phyloP scores from a whole-genome alignment of 169 alveolate genomes.

The Gregarina niphandrodes region DNA sequence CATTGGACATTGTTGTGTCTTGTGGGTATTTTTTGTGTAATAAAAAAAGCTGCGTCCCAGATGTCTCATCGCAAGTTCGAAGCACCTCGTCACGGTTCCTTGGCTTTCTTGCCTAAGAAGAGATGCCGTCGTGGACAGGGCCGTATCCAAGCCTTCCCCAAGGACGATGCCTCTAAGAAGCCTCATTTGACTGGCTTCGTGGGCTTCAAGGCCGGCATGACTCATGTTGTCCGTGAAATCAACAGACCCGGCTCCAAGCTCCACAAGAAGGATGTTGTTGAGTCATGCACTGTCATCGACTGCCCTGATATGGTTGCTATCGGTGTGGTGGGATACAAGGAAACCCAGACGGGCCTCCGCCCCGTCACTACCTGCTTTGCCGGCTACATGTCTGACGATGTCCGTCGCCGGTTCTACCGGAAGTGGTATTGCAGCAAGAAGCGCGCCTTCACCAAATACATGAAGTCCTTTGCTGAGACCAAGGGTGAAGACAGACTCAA shows the following conservation, averaged over 20 bases:
- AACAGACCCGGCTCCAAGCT: conserved; percentile 90
- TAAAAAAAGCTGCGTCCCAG: too few species aligned
- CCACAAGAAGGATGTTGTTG: conserved; percentile 95
- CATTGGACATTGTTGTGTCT: too few species aligned
- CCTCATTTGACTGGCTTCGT: conserved; percentile 95
- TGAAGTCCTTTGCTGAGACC: conserved; percentile 54
- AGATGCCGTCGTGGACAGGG: conserved; percentile 66
- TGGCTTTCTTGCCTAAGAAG: conserved; percentile 95
- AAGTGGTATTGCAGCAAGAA: conserved; percentile 82
- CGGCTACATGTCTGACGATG: conserved; percentile 81
- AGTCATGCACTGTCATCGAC: conserved; percentile 95
- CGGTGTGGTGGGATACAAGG: conserved; percentile 96
- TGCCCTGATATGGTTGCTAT: conserved; percentile 94
- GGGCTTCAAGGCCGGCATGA: conserved; percentile 99
- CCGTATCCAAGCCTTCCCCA: conserved; percentile 74
- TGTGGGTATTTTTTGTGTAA: too few species aligned
- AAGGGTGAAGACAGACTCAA: conserved; percentile 67
- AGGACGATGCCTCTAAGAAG: conserved; percentile 75
- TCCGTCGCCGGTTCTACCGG: conserved; percentile 93
- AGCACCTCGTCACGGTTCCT: conserved; percentile 95
- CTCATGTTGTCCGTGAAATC: conserved; percentile 94
- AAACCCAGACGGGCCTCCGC: conserved; percentile 95
- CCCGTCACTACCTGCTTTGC: conserved; percentile 96
- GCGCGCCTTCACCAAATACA: conserved; percentile 94
- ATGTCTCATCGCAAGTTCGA: conserved; percentile 99